Base-by-base conservation (phyloP, 2,329 filamentous ascomycete species). In the Microsporum ferrugineum region DNA sequence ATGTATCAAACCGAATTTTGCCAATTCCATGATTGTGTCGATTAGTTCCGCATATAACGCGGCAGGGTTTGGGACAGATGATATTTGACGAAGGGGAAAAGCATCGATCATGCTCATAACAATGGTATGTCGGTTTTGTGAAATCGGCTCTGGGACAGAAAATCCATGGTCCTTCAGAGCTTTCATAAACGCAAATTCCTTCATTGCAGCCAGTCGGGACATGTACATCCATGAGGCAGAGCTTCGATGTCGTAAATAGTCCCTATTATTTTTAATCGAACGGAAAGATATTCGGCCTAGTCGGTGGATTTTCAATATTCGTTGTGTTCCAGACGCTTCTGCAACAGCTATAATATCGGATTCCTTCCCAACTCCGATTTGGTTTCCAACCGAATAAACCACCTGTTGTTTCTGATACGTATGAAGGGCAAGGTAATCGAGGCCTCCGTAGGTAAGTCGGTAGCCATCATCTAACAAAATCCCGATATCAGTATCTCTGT, bases 161-260 rank as follows among this genome's bases (percentile, higher is more conserved):
- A 97, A 96, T 0, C 89, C 91, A 69, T 94, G 90, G 41, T 89
- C 84, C 53, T 83, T 78, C 5, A 99, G 81, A 0, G 88, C 90
- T 66, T 87, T 86, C 91, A 99, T 95, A 75, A 97, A 97, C 2
- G 91, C 87, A 73, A 84, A 95, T 73, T 99, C 94, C 72, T 95
- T 96, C 79, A 94, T 85, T 10, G 94, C 94, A 5, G 95, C 91
- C 39, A 99, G 81, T 45, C 90, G 83, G 10, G 89, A 95, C 75
- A 99, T 89, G 74, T 99, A 96, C 91, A 97, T 96, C 94, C 94
- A 99, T 47, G 89, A 94, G 3, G 86, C 91, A 14, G 87, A 87
- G 62, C 81, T 82, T 62, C 87, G 83, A 68, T 94, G 90, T 67
- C 88, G 87, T 60, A 97, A 84, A 75, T 99, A 99, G 76, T 99